Evolutionary conservation across 2,329 filamentous ascomycete genomes (phyloP).

Genomic region (Microthyrium microscopicum): DNA sequence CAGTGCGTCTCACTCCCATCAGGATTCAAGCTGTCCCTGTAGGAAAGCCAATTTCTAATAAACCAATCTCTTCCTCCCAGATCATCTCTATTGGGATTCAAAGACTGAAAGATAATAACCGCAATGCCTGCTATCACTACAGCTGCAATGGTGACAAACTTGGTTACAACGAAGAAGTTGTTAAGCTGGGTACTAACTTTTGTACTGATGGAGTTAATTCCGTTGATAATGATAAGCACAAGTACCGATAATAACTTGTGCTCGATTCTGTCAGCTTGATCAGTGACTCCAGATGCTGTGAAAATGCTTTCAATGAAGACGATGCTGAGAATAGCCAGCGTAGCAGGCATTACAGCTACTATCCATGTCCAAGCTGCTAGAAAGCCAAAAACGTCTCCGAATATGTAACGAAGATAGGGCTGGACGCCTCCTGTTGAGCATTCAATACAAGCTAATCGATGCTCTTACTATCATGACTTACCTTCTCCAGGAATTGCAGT

Average conservation of each 20-base stretch:
- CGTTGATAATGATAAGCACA: constrained; percentile 22
- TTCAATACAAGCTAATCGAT: too few relatives aligned
- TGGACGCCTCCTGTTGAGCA: constrained; percentile 39
- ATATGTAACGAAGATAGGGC: constrained; percentile 44
- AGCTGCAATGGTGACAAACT: constrained; percentile 17
- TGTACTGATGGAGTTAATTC: constrained; percentile 28
- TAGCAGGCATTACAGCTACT: constrained; percentile 46
- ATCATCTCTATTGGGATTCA: constrained; percentile 15
- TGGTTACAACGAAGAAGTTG: constrained; percentile 26
- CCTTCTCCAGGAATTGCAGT: constrained; percentile 45
- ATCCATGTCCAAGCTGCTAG: constrained; percentile 50
- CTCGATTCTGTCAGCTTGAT: constrained; percentile 32
- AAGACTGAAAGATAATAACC: constrained; percentile 16
- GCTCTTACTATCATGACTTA: too few relatives aligned
- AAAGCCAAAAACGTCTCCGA: constrained; percentile 44
- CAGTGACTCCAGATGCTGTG: constrained; percentile 25
- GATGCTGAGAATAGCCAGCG: constrained; percentile 46
- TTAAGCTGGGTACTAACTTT: constrained; percentile 23
- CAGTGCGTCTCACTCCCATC: constrained; percentile 18
- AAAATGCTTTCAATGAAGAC: constrained; percentile 33
- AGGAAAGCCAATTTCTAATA: constrained; percentile 37
- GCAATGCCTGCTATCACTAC: constrained; percentile 17
- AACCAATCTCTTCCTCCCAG: constrained; percentile 20
- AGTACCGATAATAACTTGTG: constrained; percentile 22
- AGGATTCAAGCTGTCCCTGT: constrained; percentile 33